Conservation (phyloP, 83 land plant genomes). For the Thuja plicata region DNA sequence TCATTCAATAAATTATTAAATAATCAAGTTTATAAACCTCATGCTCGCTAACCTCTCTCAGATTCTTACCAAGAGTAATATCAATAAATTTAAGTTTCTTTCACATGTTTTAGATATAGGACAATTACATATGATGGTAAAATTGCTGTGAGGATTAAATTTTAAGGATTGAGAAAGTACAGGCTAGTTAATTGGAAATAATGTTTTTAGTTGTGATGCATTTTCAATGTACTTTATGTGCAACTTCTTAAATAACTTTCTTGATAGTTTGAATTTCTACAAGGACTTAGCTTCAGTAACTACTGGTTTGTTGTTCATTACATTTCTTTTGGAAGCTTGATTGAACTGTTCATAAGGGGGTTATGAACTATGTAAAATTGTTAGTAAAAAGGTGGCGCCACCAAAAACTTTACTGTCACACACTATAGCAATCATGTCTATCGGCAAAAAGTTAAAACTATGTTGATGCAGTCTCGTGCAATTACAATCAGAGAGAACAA, state of each 20-base stretch:
- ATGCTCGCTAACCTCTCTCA: neutral
- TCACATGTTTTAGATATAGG: neutral
- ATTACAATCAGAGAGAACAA: neutral
- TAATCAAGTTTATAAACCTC: neutral
- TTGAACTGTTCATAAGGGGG: neutral
- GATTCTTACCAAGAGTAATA: neutral
- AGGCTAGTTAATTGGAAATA: neutral
- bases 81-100: neutral
- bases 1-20: no score
- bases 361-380: neutral
- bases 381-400: neutral
- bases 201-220: neutral
- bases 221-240: neutral
- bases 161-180: neutral
- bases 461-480: neutral
- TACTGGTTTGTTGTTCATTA: neutral
- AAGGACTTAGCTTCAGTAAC: neutral
- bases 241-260: neutral
- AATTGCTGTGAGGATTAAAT: neutral
- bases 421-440: neutral
- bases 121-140: neutral
- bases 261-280: neutral
- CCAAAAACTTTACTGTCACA: neutral
- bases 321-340: neutral
- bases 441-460: neutral